Evolutionary conservation across 805 yeast genomes (phyloP).

Genomic region (Saccharomycopsis vini): DNA sequence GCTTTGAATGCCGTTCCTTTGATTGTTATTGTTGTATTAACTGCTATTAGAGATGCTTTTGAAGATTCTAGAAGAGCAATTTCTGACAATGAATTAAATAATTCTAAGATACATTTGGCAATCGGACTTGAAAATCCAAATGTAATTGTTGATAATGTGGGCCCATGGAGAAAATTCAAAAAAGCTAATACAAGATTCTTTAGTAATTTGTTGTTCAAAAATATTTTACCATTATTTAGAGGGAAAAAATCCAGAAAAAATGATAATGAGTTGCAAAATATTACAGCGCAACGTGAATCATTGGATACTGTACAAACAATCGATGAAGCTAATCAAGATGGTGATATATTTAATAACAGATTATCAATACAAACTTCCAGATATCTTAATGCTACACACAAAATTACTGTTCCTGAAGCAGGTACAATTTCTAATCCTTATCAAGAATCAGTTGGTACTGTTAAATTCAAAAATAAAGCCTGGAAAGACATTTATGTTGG

Average conservation of each 20-base stretch:
- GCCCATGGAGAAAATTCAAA: slow-evolving; percentile 62
- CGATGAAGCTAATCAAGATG: background rate
- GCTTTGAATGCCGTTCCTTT: slow-evolving; percentile 74
- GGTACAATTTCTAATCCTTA: slow-evolving; percentile 23
- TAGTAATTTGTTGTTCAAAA: slow-evolving; percentile 6
- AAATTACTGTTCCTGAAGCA: slow-evolving; percentile 22
- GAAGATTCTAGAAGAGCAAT: slow-evolving; percentile 64
- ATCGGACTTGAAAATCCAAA: slow-evolving; percentile 49
- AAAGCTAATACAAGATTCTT: slow-evolving; percentile 39
- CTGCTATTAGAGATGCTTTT: slow-evolving; percentile 69
- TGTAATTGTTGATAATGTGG: slow-evolving; percentile 43
- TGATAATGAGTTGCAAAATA: slow-evolving; percentile 2
- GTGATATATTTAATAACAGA: slow-evolving; percentile 2
- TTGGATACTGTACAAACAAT: slow-evolving; percentile 6
- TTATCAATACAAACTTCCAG: slow-evolving; percentile 18
- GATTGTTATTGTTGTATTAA: slow-evolving; percentile 65
- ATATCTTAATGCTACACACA: slow-evolving; percentile 14
- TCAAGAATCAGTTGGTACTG: slow-evolving; percentile 25
- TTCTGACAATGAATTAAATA: slow-evolving; percentile 61
- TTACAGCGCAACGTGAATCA: slow-evolving; percentile 8
- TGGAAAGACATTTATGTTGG: slow-evolving; percentile 78
- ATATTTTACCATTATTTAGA: slow-evolving; percentile 9
- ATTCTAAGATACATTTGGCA: slow-evolving; percentile 50
- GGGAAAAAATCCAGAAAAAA: slow-evolving; percentile 1
- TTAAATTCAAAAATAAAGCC: slow-evolving; percentile 38